phyloP scores from a whole-genome alignment of 2,329 filamentous ascomycete species.

The Paramyrothecium sp. region DNA sequence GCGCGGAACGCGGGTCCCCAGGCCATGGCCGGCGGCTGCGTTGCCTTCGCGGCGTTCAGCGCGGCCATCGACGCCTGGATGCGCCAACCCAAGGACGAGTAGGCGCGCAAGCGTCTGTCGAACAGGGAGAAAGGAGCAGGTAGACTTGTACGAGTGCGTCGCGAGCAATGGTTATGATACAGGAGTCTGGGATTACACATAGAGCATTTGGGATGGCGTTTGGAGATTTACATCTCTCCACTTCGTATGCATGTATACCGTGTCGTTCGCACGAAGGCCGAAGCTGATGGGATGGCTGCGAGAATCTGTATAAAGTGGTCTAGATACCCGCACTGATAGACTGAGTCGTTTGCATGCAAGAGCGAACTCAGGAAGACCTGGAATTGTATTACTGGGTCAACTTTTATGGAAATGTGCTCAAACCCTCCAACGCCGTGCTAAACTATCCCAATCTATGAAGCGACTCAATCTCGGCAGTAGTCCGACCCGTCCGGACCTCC shows the following conservation, averaged over 20 bases:
- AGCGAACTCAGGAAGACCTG: constrained; percentile 12
- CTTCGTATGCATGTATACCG: not conserved
- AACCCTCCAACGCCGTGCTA: not conserved
- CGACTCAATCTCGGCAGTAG: not conserved
- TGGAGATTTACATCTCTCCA: constrained; percentile 12
- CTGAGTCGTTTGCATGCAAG: constrained; percentile 7
- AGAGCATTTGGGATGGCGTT: constrained; percentile 31
- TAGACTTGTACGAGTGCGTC: not conserved
- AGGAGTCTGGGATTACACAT: constrained; percentile 9
- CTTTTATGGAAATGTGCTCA: constrained; percentile 8
- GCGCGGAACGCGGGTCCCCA: constrained; percentile 86
- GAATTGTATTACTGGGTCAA: constrained; percentile 7
- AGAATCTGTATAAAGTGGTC: constrained; percentile 15
- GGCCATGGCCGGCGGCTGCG: constrained; percentile 83
- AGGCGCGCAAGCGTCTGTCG: constrained; percentile 10
- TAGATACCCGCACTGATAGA: constrained; percentile 14
- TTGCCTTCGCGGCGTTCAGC: constrained; percentile 90
- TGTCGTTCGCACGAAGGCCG: constrained; percentile 4
- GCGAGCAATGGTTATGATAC: not conserved
- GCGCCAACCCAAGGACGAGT: constrained; percentile 69
- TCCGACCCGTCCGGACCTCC: too few species aligned
- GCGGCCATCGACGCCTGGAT: constrained; percentile 91
- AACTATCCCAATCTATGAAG: not conserved
- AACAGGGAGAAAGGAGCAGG: not conserved
- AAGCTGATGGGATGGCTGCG: constrained; percentile 5